phyloP scores from a whole-genome alignment of 805 yeast species.

The Saccharomyces eubayanus region DNA sequence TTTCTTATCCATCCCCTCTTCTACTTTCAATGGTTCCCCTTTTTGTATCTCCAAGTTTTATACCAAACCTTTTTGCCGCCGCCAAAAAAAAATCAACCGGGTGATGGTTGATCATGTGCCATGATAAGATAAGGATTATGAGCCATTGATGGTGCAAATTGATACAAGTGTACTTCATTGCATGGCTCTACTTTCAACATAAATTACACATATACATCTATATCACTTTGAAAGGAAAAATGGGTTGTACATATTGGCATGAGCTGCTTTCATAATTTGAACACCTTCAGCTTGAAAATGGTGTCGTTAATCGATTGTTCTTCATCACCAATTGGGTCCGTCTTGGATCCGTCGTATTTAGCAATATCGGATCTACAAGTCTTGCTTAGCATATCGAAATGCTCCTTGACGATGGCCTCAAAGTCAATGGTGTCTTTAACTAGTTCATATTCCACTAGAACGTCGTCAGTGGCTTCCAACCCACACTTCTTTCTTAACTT shows the following conservation, averaged over 20 bases:
- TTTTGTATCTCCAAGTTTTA: neutral
- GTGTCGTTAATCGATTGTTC: slow-evolving; percentile 80
- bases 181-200: neutral
- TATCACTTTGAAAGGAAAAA: neutral
- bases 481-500: slow-evolving; percentile 95
- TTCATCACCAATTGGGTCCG: slow-evolving; percentile 69
- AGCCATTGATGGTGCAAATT: too few species aligned
- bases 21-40: neutral
- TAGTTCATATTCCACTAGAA: slow-evolving; percentile 71
- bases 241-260: neutral
- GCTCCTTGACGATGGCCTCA: slow-evolving; percentile 50
- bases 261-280: slow-evolving; percentile 42
- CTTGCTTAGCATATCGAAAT: slow-evolving; percentile 64
- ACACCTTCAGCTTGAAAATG: slow-evolving; percentile 64
- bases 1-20: neutral
- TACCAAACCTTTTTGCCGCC: neutral
- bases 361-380: slow-evolving; percentile 54
- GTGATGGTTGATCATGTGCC: neutral
- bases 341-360: slow-evolving; percentile 37
- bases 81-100: neutral
- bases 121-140: neutral
- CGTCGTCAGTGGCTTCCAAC: slow-evolving; percentile 90
- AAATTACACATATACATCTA: neutral
- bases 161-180: neutral
- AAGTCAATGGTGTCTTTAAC: slow-evolving; percentile 55